These are phyloP conservation scores for Cutaneotrichosporon dermatis DNA, from an alignment of 1,284 basidiomycete genomes.

Conservation along the genomic window DNA sequence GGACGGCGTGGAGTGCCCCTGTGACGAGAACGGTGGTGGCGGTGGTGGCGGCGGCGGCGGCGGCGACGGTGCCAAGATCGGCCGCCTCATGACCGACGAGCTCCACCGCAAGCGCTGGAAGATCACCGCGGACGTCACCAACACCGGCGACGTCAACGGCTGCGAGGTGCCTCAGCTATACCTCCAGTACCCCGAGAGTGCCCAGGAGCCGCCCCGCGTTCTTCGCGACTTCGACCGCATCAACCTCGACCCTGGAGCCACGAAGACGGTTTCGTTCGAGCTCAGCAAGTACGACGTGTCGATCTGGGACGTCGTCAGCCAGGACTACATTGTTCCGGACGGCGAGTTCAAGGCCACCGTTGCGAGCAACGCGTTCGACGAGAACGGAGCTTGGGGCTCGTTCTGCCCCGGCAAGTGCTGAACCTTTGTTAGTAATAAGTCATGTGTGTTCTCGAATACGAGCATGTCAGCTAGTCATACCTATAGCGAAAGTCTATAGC, in stretches of 20 bases:
- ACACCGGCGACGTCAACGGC: constrained; percentile 49
- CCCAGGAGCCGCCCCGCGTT: constrained; percentile 48
- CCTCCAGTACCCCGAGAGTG: constrained; percentile 42
- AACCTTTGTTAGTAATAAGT: too few species aligned
- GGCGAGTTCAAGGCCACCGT: constrained; percentile 45
- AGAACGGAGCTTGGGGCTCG: neutral
- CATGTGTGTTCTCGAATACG: too few species aligned
- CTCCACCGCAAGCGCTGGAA: constrained; percentile 46
- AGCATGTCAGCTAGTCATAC: too few species aligned
- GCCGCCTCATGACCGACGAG: constrained; percentile 2
- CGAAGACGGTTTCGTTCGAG: constrained; percentile 38
- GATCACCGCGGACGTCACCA: constrained; percentile 49
- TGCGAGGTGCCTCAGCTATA: constrained; percentile 50
- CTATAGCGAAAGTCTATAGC: too few species aligned
- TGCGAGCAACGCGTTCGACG: constrained; percentile 18
- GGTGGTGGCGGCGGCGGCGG: too few species aligned
- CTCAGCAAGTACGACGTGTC: constrained; percentile 48
- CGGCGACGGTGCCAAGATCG: neutral
- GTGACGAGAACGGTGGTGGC: too few species aligned
- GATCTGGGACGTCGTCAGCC: constrained; percentile 47
- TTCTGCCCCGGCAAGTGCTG: neutral
- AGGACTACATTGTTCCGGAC: constrained; percentile 46
- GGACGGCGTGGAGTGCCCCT: too few species aligned
- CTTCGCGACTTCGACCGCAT: constrained; percentile 45
- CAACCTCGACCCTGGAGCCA: constrained; percentile 41